Evolutionary conservation across 2,329 filamentous ascomycete genomes (phyloP), one percentile per base, ranked within the genome.

Genomic region (Macrophomina phaseolina): DNA sequence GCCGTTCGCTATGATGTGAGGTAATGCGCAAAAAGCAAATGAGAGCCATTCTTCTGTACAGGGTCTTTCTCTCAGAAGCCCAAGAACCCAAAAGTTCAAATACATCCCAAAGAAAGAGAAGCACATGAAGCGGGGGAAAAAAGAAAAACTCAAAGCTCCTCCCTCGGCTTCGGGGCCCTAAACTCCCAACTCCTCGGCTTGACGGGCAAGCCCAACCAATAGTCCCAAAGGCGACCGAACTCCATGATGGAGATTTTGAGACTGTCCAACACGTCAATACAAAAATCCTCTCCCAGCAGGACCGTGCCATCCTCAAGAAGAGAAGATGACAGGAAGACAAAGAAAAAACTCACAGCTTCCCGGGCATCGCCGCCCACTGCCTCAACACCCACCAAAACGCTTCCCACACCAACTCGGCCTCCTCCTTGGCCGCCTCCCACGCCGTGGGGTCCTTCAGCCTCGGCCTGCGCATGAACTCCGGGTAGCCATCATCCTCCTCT

Each of bases 341-440:
- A 30, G 46, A 12, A 16, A 49, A 46, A 58, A 64, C 91, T 88
- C 85, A 95, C 91, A 91, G 66, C 69, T 85, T 85, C 53, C 79
- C 82, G 0, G 94, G 94, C 56, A 93, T 82, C 28, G 83, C 80
- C 5, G 89, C 65, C 92, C 93, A 99, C 68, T 87, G 86, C 70
- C 78, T 84, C 8, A 95, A 30, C 1, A 98, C 88, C 71, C 89
- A 87, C 71, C 86, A 85, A 56, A 87, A 82, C 0, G 89, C 89
- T 67, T 84, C 82, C 73, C 83, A 86, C 12, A 97, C 84, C 16
- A 88, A 80, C 5, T 80, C 77, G 36, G 90, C 77, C 78, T 98
- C 94, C 0, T 84, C 78, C 70, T 83, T 81, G 69, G 94, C 83
- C 6, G 83, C 80, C 28, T 93, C 89, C 56, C 77, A 75, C 0